Evolutionary conservation across 2,329 filamentous ascomycete species (phyloP).

Genomic region (Diplocarpon mali): DNA sequence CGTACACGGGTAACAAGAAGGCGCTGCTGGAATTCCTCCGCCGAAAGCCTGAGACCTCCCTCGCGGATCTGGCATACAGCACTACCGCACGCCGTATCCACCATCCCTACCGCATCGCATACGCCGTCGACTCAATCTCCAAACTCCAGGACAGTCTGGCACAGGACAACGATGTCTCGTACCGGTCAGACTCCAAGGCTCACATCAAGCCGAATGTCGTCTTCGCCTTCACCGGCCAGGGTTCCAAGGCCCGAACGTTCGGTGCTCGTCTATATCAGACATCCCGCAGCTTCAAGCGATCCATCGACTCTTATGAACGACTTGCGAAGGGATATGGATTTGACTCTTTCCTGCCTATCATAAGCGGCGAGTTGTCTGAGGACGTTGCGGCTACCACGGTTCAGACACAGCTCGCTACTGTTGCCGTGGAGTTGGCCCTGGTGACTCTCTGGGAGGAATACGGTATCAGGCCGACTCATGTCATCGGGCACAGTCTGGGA

Average conservation of each 20-base stretch:
- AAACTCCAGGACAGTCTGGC: not conserved
- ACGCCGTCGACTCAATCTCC: constrained; percentile 27
- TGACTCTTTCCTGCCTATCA: not conserved
- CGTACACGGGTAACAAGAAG: constrained; percentile 8
- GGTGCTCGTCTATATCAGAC: not conserved
- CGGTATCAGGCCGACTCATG: constrained; percentile 43
- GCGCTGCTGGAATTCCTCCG: constrained; percentile 8
- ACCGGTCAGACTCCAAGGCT: too few relatives aligned
- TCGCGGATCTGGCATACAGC: constrained; percentile 14
- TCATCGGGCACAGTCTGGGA: constrained; percentile 57
- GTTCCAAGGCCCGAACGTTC: constrained; percentile 21
- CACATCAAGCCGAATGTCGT: constrained; percentile 11
- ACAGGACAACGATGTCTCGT: not conserved
- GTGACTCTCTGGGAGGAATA: constrained; percentile 43
- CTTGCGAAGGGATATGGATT: not conserved
- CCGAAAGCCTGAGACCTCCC: constrained; percentile 4
- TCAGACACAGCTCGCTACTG: constrained; percentile 32
- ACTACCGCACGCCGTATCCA: constrained; percentile 38
- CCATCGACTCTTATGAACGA: not conserved
- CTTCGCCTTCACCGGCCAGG: constrained; percentile 35
- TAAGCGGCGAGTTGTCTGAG: constrained; percentile 18
- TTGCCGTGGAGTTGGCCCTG: constrained; percentile 43
- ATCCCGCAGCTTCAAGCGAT: not conserved
- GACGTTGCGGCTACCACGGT: constrained; percentile 25
- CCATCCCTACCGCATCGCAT: constrained; percentile 41